phyloP scores from a whole-genome alignment of 208 protist species.

The Acanthamoeba pearcei region DNA sequence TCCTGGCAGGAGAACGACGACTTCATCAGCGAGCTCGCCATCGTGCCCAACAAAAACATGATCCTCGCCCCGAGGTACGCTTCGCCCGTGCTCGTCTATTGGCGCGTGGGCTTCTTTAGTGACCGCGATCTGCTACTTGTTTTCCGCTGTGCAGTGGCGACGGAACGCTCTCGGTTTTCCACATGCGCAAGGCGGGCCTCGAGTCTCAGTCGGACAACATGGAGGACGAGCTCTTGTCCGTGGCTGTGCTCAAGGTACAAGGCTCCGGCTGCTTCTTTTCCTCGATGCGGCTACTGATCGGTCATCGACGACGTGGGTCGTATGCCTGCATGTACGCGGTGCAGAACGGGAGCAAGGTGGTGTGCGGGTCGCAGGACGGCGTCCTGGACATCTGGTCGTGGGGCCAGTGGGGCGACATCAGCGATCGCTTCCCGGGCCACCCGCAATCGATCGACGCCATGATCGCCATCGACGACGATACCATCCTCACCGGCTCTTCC shows the following conservation, averaged over 20 bases:
- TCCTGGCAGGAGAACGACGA: conserved; percentile 67
- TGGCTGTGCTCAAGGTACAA: conserved; percentile 46
- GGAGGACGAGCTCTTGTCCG: conserved; percentile 71
- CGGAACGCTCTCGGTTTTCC: conserved; percentile 49
- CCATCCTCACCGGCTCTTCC: conserved; percentile 41
- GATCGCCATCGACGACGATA: conserved; percentile 61
- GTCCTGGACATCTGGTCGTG: conserved; percentile 62
- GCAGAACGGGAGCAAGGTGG: conserved; percentile 62
- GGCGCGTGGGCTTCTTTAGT: not conserved
- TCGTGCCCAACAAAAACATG: conserved; percentile 43
- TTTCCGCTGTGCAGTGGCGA: conserved; percentile 19
- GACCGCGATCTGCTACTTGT: not conserved
- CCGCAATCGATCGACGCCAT: conserved; percentile 72
- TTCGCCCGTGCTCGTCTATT: not conserved
- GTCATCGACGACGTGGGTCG: too few relatives aligned
- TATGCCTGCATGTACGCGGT: not conserved
- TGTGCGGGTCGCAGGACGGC: conserved; percentile 56
- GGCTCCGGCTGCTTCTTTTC: not conserved
- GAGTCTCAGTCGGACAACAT: conserved; percentile 66
- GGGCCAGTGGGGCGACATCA: conserved; percentile 72
- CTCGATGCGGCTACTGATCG: not conserved
- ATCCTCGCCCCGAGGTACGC: conserved; percentile 45
- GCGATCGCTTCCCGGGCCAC: conserved; percentile 69
- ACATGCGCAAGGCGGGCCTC: conserved; percentile 56
- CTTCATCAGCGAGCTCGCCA: conserved; percentile 60